These are phyloP conservation scores for Ulota crispa DNA, from an alignment of 225 moss, liverwort and hornwort genomes.

Conservation along the genomic window DNA sequence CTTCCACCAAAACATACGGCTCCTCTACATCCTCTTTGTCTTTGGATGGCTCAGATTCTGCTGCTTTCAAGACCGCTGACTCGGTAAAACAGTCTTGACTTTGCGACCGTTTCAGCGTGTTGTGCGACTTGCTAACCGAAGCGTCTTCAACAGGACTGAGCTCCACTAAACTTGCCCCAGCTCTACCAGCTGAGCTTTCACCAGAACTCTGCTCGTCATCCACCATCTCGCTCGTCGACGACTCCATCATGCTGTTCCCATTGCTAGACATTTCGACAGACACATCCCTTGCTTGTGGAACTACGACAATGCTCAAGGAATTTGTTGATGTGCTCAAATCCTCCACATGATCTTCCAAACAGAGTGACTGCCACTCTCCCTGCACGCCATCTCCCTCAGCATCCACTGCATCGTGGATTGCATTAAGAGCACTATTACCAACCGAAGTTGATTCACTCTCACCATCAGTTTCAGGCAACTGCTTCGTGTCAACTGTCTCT, in stretches of 20 bases:
- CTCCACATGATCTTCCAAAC: conserved; percentile 18
- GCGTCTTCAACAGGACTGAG: not conserved
- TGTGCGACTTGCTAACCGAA: conserved; percentile 22
- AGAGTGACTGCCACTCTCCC: conserved; percentile 28
- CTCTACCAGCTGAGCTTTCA: conserved; percentile 5
- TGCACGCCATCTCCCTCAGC: conserved; percentile 9
- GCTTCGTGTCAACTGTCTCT: not conserved
- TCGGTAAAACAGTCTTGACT: conserved; percentile 22
- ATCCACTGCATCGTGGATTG: conserved; percentile 1
- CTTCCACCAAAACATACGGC: conserved; percentile 14
- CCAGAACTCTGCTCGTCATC: not conserved
- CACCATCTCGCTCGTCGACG: not conserved
- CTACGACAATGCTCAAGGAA: conserved; percentile 23
- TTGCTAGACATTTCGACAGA: not conserved
- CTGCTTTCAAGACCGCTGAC: conserved; percentile 1
- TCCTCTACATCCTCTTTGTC: conserved; percentile 19
- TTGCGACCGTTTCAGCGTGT: conserved; percentile 21
- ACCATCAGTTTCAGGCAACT: not conserved
- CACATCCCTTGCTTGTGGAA: conserved; percentile 5
- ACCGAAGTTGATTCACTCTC: not conserved
- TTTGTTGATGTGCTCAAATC: conserved; percentile 29
- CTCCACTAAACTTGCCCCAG: not conserved
- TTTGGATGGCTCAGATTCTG: conserved; percentile 7
- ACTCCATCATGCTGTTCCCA: conserved; percentile 9
- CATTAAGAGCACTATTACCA: not conserved